Conservation (phyloP, 2,329 filamentous ascomycete species). For the Cytospora paraplurivora region DNA sequence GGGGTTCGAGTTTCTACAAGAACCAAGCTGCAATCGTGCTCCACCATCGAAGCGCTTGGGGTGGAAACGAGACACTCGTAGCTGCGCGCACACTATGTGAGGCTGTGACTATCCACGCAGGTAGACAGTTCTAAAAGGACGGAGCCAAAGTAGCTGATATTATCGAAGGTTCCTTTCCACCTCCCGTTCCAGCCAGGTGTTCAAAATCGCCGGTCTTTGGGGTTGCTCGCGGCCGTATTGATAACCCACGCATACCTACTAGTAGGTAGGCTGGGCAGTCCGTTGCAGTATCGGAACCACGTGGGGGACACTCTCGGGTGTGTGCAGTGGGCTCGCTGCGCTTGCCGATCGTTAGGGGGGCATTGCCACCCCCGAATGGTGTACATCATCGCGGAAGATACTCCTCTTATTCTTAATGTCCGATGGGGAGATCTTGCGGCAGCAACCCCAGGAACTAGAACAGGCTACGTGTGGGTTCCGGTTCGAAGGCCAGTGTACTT, state of each 20-base stretch:
- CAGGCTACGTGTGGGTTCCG: background rate
- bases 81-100: conserved; percentile 28
- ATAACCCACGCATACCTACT: conserved; percentile 11
- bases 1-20: too few species aligned
- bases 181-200: conserved; percentile 22
- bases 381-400: conserved; percentile 1
- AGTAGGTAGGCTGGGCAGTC: conserved; percentile 21
- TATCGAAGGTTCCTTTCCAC: conserved; percentile 11
- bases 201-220: conserved; percentile 20
- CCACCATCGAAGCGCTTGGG: conserved; percentile 22
- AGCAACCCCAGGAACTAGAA: background rate
- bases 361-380: background rate
- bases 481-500: background rate
- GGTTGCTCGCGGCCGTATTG: conserved; percentile 9
- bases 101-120: conserved; percentile 13
- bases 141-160: conserved; percentile 28
- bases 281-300: conserved; percentile 16
- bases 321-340: conserved; percentile 14
- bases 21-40: too few species aligned
- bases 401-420: background rate
- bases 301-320: conserved; percentile 27
- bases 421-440: background rate
- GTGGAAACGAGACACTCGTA: conserved; percentile 12
- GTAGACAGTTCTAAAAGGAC: conserved; percentile 14
- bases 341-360: background rate